Percentiles rank a stretch among this genome's conserved stretches.
Evolutionary conservation across 805 yeast genomes (phyloP).

Genomic region (Hanseniaspora mollemarum): DNA sequence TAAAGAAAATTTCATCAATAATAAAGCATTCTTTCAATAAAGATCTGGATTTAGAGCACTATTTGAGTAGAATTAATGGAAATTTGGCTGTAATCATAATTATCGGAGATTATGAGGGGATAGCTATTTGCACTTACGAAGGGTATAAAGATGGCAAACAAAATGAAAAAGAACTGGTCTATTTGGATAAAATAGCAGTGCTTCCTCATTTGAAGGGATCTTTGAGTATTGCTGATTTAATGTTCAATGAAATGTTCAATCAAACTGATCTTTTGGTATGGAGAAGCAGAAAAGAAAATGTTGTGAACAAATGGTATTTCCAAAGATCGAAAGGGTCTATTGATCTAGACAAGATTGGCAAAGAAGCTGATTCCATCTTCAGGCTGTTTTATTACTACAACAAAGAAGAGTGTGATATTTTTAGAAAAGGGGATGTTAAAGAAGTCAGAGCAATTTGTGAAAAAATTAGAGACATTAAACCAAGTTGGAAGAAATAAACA

Average conservation of each 20-base stretch:
- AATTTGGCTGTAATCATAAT: constrained; percentile 65
- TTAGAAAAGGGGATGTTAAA: constrained; percentile 16
- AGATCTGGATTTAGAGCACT: constrained; percentile 52
- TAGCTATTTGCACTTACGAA: constrained; percentile 86
- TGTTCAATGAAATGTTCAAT: constrained; percentile 66
- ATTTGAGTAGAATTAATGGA: constrained; percentile 52
- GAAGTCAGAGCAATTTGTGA: constrained; percentile 24
- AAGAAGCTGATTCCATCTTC: constrained; percentile 25
- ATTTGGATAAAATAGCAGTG: constrained; percentile 90
- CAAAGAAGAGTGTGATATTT: constrained; percentile 20
- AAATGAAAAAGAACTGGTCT: constrained; percentile 41
- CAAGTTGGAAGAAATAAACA: constrained; percentile 27
- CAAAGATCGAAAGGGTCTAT: constrained; percentile 72
- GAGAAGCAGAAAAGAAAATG: constrained; percentile 79
- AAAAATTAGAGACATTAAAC: constrained; percentile 29
- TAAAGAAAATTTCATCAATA: constrained; percentile 45
- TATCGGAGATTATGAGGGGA: constrained; percentile 92
- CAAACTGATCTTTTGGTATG: constrained; percentile 61
- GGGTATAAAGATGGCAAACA: constrained; percentile 25
- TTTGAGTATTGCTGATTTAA: constrained; percentile 84
- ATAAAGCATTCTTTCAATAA: constrained; percentile 73
- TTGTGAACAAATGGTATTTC: constrained; percentile 96
- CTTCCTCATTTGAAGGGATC: constrained; percentile 74
- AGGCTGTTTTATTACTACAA: constrained; percentile 36
- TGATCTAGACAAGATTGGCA: constrained; percentile 32